Conservation (phyloP, 768 basidiomycete genomes). For the Boletus sp. region DNA sequence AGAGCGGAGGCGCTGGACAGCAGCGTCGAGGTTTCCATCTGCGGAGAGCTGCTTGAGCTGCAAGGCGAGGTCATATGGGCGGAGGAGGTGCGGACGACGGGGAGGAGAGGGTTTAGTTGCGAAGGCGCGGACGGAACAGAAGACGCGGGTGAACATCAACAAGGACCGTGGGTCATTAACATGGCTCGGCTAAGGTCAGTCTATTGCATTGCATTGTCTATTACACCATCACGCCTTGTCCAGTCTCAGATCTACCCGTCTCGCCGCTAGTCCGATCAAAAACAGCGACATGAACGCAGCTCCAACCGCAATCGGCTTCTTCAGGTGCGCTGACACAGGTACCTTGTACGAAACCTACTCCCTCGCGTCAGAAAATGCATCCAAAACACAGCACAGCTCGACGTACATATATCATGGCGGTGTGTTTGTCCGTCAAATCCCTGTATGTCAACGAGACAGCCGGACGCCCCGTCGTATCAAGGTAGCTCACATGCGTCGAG, state of each 20-base stretch:
- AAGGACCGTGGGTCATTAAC: slow-evolving; percentile 7
- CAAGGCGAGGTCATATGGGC: slow-evolving; percentile 58
- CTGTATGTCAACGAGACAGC: slow-evolving; percentile 69
- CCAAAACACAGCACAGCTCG: not conserved
- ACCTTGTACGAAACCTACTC: slow-evolving; percentile 86
- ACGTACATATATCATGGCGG: slow-evolving; percentile 78
- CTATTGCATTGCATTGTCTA: not conserved
- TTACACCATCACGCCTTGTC: slow-evolving; percentile 32
- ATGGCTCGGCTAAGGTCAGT: not conserved
- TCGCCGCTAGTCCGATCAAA: slow-evolving; percentile 40
- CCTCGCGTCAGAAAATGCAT: slow-evolving; percentile 7
- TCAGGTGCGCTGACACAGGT: slow-evolving; percentile 73
- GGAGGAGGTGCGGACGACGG: slow-evolving; percentile 38
- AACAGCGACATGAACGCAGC: slow-evolving; percentile 69
- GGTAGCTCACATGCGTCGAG: slow-evolving; percentile 79
- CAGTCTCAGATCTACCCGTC: slow-evolving; percentile 53
- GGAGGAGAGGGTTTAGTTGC: not conserved
- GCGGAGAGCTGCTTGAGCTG: slow-evolving; percentile 58
- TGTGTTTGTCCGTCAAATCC: slow-evolving; percentile 75
- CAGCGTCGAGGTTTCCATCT: slow-evolving; percentile 54
- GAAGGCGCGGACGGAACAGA: slow-evolving; percentile 4
- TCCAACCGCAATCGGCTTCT: slow-evolving; percentile 80
- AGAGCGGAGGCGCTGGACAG: slow-evolving; percentile 63
- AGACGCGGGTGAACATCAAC: slow-evolving; percentile 15
- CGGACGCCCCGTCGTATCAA: slow-evolving; percentile 89